These are phyloP conservation scores for Linum usitatissimum DNA, from an alignment of 345 rosid genomes.

Conservation along the genomic window DNA sequence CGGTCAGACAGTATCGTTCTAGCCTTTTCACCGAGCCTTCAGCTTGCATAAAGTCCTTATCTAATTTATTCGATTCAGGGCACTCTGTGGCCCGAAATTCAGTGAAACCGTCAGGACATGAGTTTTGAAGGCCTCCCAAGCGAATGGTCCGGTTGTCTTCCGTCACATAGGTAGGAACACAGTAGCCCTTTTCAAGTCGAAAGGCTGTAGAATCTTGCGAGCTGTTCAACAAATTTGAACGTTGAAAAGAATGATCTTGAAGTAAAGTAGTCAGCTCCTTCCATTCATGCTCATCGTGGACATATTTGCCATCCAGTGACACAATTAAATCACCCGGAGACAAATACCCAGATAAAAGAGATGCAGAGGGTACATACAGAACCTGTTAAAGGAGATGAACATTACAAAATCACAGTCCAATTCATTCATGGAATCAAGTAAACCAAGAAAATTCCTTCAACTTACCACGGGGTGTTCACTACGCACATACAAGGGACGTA, in stretches of 20 bases:
- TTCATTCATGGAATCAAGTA: constrained; percentile 2
- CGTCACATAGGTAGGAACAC: constrained; percentile 42
- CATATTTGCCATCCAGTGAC: constrained; percentile 53
- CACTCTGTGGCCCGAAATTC: constrained; percentile 40
- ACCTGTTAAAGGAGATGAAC: constrained; percentile 32
- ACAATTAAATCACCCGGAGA: constrained; percentile 65
- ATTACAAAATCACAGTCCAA: constrained; percentile 3
- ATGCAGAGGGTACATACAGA: constrained; percentile 48
- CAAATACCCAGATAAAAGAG: constrained; percentile 62
- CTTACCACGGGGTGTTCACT: constrained; percentile 49
- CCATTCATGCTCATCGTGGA: constrained; percentile 58
- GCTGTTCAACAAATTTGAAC: constrained; percentile 27
- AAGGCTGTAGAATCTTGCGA: constrained; percentile 17
- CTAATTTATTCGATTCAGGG: constrained; percentile 14
- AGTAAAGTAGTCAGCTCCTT: constrained; percentile 32
- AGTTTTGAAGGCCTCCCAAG: constrained; percentile 25
- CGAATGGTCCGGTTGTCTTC: constrained; percentile 33
- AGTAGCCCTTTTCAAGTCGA: constrained; percentile 54
- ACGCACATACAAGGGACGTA: constrained; percentile 51
- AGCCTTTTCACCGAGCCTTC: constrained; percentile 17
- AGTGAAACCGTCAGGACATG: constrained; percentile 49
- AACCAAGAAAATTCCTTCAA: neutral
- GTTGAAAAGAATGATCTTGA: constrained; percentile 27
- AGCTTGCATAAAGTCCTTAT: constrained; percentile 13
- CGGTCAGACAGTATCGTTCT: constrained; percentile 45